Percentiles rank a stretch among this genome's conserved stretches.
Conservation (phyloP, 2,329 filamentous ascomycete genomes). For the Rutstroemia sp. region DNA sequence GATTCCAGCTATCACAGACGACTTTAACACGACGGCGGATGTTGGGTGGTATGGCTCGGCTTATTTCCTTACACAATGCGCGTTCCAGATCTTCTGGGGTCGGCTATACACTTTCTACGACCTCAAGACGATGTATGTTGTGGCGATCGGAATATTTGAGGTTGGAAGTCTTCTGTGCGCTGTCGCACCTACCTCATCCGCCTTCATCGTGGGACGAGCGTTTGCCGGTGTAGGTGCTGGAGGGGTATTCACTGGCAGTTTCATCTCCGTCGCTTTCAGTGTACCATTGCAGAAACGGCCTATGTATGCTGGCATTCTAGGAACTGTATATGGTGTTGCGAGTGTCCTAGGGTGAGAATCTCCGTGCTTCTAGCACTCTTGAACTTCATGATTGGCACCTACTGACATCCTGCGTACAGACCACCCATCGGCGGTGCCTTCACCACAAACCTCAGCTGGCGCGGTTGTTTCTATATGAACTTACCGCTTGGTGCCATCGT, state of each 20-base stretch:
- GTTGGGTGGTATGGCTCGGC: conserved; percentile 37
- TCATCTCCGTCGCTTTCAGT: not conserved
- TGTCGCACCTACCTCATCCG: not conserved
- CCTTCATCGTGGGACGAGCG: not conserved
- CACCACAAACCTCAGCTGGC: not conserved
- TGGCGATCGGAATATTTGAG: not conserved
- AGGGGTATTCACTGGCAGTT: not conserved
- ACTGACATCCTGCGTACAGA: no score
- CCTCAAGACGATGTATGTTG: not conserved
- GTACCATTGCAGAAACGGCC: not conserved
- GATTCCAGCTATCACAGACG: conserved; percentile 28
- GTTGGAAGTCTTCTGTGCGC: not conserved
- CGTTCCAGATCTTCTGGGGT: not conserved
- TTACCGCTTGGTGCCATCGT: not conserved
- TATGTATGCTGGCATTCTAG: not conserved
- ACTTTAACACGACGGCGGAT: conserved; percentile 32
- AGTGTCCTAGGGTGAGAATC: not conserved
- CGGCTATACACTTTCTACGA: conserved; percentile 14
- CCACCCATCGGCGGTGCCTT: not conserved
- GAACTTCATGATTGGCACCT: no score
- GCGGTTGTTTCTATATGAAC: not conserved
- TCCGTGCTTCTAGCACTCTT: no score
- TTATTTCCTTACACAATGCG: conserved; percentile 13
- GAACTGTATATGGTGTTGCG: not conserved
- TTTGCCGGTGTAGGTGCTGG: not conserved